These are phyloP conservation scores for Penicillium desertorum DNA, from an alignment of 495 filamentous ascomycete genomes.

Conservation along the genomic window DNA sequence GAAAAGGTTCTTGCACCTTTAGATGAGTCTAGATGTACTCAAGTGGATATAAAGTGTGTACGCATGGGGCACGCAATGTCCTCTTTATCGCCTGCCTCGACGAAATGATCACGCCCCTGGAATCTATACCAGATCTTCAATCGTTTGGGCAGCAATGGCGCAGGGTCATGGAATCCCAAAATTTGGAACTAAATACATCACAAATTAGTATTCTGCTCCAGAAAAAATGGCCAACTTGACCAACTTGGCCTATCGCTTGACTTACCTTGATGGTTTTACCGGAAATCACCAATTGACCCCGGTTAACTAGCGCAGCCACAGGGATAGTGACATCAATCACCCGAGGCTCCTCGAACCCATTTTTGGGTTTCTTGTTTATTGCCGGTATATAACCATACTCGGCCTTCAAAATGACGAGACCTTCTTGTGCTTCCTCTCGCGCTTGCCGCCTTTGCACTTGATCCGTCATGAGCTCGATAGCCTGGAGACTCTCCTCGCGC, in stretches of 20 bases:
- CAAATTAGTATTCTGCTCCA: slow-evolving; percentile 15
- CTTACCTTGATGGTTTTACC: slow-evolving; percentile 43
- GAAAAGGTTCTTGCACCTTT: neutral
- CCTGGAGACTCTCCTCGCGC: slow-evolving; percentile 49
- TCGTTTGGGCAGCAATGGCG: slow-evolving; percentile 50
- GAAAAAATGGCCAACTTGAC: neutral
- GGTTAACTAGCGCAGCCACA: slow-evolving; percentile 48
- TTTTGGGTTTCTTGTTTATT: slow-evolving; percentile 27
- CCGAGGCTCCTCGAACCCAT: slow-evolving; percentile 27
- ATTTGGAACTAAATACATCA: slow-evolving; percentile 44
- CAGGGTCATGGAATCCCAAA: slow-evolving; percentile 58
- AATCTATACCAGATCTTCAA: slow-evolving; percentile 55
- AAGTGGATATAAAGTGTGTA: slow-evolving; percentile 27
- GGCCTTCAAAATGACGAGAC: slow-evolving; percentile 42
- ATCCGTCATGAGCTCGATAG: slow-evolving; percentile 52
- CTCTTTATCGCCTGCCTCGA: slow-evolving; percentile 48
- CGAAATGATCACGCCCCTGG: slow-evolving; percentile 44
- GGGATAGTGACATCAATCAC: slow-evolving; percentile 50
- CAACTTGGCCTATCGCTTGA: neutral
- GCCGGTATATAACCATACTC: slow-evolving; percentile 44
- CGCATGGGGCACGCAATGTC: slow-evolving; percentile 44
- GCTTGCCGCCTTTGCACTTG: slow-evolving; percentile 50
- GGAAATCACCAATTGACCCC: slow-evolving; percentile 47
- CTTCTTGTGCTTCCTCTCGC: slow-evolving; percentile 37
- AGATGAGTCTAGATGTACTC: slow-evolving; percentile 5